Evolutionary conservation across 2,329 filamentous ascomycete species (phyloP), one percentile per base, ranked within the genome.

Genomic region (Colletotrichum sp.): DNA sequence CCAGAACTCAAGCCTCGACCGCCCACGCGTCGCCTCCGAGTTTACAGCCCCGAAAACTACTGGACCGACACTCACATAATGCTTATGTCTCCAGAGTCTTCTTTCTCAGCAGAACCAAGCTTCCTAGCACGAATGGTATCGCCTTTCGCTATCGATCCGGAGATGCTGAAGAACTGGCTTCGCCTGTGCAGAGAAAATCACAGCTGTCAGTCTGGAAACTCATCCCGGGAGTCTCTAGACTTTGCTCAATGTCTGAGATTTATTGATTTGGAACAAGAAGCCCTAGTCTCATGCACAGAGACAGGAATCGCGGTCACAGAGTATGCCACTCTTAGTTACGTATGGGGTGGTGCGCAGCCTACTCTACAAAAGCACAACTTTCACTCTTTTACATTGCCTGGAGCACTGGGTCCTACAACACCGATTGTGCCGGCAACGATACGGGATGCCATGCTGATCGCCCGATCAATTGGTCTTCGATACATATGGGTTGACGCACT

Each of bases 231-330:
- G 3, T 48, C 39, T 9, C 15, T 16, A n/a, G n/a, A 16, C 3
- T 48, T 48, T n/a, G 8, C 3, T 1, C 15, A 6, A 1, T 3
- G 39, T 8, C n/a, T 48, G 39, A 48, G 39, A 3, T 48, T 48
- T 13, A 16, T 15, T 16, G 39, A 48, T 3, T 3, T n/a, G 39
- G 39, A 48, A n/a, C 39, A 48, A 48, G 39, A 48, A 6, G 39
- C 39, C 2, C 39, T 48, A 3, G 39, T 48, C 39, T 3, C 15
- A 3, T 16, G 15, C 9, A 1, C 15, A 16, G 12, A 48, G 5
- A n/a, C 2, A 1, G 15, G 15, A n/a, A 48, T 6, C 15, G 15
- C 1, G 15, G 3, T 3, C 6, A 2, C 39, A 9, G 39, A 48
- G 3, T 48, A 48, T 48, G 39, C 39, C 15, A 48, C 39, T n/a